A percentile compares a stretch with the other conserved stretches of the same genome.
phyloP scores from a whole-genome alignment of 805 yeast species.

The Torulaspora indica region DNA sequence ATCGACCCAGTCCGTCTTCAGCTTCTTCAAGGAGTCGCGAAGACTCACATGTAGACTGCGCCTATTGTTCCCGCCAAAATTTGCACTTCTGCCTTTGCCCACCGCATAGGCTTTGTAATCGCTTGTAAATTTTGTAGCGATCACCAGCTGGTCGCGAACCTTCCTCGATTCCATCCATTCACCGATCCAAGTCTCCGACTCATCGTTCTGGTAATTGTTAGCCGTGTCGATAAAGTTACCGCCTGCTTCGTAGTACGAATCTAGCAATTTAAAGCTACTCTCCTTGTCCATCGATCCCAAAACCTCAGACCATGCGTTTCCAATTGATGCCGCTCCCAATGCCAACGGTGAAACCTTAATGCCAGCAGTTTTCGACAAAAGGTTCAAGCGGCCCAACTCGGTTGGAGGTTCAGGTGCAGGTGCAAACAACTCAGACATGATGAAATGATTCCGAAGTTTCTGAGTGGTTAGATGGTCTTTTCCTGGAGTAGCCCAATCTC shows the following conservation, averaged over 20 bases:
- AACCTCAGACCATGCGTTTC: constrained; percentile 21
- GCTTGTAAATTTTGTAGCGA: constrained; percentile 19
- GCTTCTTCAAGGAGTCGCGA: constrained; percentile 11
- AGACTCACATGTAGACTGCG: constrained; percentile 12
- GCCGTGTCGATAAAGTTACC: constrained; percentile 28
- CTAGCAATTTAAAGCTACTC: constrained; percentile 17
- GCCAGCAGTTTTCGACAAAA: constrained; percentile 24
- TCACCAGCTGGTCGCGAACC: constrained; percentile 21
- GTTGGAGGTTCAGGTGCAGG: constrained; percentile 13
- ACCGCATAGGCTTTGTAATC: constrained; percentile 9
- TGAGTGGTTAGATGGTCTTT: no score
- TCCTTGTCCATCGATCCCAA: constrained; percentile 19
- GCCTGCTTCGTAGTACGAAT: constrained; percentile 21
- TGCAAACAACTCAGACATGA: constrained; percentile 4
- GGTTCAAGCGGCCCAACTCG: constrained; percentile 10
- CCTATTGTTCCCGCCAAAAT: constrained; percentile 7
- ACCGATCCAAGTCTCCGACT: constrained; percentile 26
- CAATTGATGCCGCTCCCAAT: constrained; percentile 25
- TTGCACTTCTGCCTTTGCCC: constrained; percentile 8
- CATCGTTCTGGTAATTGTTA: constrained; percentile 19
- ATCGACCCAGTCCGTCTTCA: constrained; percentile 25
- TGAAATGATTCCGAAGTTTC: no score
- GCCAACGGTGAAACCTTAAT: constrained; percentile 23
- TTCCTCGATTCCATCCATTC: constrained; percentile 25
- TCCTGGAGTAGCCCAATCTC: no score